Base-by-base conservation (phyloP, 768 basidiomycete species). In the Kwoniella sp. region DNA sequence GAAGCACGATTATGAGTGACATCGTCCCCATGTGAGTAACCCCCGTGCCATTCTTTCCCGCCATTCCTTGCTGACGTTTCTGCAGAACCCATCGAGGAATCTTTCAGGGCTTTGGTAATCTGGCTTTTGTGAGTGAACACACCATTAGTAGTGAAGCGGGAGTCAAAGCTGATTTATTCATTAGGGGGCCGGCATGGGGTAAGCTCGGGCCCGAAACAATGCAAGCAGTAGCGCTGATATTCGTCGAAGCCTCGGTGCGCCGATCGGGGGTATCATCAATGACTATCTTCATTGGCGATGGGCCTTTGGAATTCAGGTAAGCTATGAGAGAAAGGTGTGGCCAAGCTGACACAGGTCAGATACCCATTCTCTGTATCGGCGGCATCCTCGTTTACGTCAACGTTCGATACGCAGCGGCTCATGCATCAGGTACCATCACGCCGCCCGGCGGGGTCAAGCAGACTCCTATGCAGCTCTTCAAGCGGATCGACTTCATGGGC, bases 201-300 rank as follows among this genome's bases (percentile, higher is more conserved):
- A 37, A 55, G 60, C 48, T 1, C 4, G 15, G 25, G 27, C 27
- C n/a, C 5, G 13, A 21, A 29, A 2, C 10, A 36, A 44, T 6
- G 27, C 21, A 19, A 40, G 21, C 13, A 37, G 33, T 33, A 15
- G 25, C 7, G 29, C 22, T 61, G 44, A 25, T 26, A 1, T 5
- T 24, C 60, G 66, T 71, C 0, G n/a, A n/a, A 81, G 81, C 0
- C 50, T 76, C 26, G 74, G 74, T 27, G 81, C 81, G 1, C 81
- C 82, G 0, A 52, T 82, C 0, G 83, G 82, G 13, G 80, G 79
- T 15, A 72, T 70, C 63, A 84, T 92, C 61, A 90, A 90, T 77
- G 92, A 94, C 78, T 83, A 72, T 7, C 87, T 90, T 72, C 91
- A 91, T 68, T 94, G 92, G 92, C 89, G 79, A 68, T 52, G 53